Evolutionary conservation across 306 rosid genomes (phyloP), one percentile per base, ranked within the genome.

Genomic region (Cyamopsis tetragonoloba): DNA sequence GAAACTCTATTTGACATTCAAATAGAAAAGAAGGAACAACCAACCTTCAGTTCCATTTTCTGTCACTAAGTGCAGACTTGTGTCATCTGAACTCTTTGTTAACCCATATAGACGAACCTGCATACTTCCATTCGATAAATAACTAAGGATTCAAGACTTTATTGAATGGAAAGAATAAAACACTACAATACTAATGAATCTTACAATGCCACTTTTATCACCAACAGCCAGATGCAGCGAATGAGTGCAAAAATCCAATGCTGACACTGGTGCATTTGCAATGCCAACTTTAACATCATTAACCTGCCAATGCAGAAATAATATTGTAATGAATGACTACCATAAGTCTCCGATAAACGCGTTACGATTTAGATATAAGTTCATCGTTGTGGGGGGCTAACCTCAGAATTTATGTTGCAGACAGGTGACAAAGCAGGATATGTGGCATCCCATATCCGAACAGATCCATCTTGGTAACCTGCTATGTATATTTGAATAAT

Each of bases 381-480:
- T 30, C 60, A 63, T 67, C 37, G 50, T 50, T 37, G 10, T 1
- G n/a, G 41, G 37, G 6, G 23, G 30, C 87, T 54, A 53, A 87
- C 98, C 95, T 92, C 88, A 2, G 85, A 59, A 67, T 79, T 86
- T 66, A 92, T 73, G 71, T 35, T 41, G 74, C 68, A 81, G 51
- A 84, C 71, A 70, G 68, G 84, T 47, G 87, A 77, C 32, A 84
- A 63, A 69, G 81, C 67, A 55, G 95, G 90, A 87, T 71, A 68
- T 24, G 95, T 89, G 68, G 92, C 95, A 82, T 92, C 95, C 96
- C 95, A 92, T 73, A 89, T 55, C 79, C 80, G 71, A 80, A 87
- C 70, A 66, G 96, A 92, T 68, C 96, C 98, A 81, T 92, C 95
- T 79, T 62, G 84, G 76, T 92, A 89, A 79, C 98, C 98, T 56